Conservation (phyloP, 2,329 filamentous ascomycete species). For the Lecanicillium sp. region DNA sequence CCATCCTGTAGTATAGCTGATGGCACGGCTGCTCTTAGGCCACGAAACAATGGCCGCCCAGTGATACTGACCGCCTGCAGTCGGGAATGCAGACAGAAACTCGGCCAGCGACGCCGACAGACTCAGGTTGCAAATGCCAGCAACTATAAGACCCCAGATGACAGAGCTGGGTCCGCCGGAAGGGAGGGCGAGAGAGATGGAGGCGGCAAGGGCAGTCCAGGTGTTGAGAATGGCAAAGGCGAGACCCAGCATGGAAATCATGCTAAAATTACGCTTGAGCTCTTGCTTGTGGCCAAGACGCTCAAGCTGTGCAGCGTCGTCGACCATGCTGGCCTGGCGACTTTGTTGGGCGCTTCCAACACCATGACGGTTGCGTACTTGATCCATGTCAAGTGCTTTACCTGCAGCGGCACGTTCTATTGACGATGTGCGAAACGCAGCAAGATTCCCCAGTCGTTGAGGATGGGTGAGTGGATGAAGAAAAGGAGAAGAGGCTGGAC, state of each 20-base stretch:
- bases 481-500: no score
- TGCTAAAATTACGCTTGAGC: slow-evolving; percentile 40
- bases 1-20: slow-evolving; percentile 66
- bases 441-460: no score
- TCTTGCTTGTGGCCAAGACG: slow-evolving; percentile 39
- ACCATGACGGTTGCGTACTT: no score
- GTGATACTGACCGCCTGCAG: slow-evolving; percentile 57
- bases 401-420: no score
- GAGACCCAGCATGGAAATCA: slow-evolving; percentile 36
- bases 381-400: no score
- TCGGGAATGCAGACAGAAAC: slow-evolving; percentile 56
- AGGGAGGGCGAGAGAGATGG: slow-evolving; percentile 46
- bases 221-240: slow-evolving; percentile 41
- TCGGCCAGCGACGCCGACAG: slow-evolving; percentile 62
- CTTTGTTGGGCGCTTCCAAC: no score
- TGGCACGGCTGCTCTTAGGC: slow-evolving; percentile 48
- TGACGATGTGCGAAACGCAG: no score
- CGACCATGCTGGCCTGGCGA: slow-evolving; percentile 3
- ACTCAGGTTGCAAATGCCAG: slow-evolving; percentile 62
- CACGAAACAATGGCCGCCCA: slow-evolving; percentile 61
- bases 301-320: slow-evolving; percentile 32
- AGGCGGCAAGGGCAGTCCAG: slow-evolving; percentile 39
- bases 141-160: slow-evolving; percentile 59
- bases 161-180: slow-evolving; percentile 63
- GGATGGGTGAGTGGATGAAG: no score